phyloP scores from a whole-genome alignment of 75 land plant species.

The Pseudotsuga menziesii region DNA sequence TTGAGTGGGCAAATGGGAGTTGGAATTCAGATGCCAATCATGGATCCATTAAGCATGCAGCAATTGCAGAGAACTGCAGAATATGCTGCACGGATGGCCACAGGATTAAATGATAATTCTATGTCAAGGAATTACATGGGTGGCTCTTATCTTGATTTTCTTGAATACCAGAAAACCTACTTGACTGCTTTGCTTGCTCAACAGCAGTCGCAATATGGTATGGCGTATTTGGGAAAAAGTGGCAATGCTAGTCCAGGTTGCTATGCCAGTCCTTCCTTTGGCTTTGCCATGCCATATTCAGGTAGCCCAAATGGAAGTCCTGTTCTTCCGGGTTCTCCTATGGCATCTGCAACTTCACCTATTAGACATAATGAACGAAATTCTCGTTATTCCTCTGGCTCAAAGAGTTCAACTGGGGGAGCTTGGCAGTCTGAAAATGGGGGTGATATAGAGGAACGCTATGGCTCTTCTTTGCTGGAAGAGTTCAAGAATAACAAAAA shows the following conservation, averaged over 20 bases:
- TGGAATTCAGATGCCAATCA: constrained; percentile 40
- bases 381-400: constrained; percentile 44
- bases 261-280: constrained; percentile 58
- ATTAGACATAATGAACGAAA: constrained; percentile 55
- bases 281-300: constrained; percentile 60
- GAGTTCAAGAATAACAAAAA: constrained; percentile 87
- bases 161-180: constrained; percentile 67
- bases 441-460: no score
- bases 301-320: constrained; percentile 72
- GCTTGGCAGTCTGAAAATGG: constrained; percentile 51
- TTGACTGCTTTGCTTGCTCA: constrained; percentile 35
- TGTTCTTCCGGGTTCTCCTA: constrained; percentile 57
- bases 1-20: constrained; percentile 32
- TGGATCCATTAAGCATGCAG: constrained; percentile 71
- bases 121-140: constrained; percentile 42
- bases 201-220: constrained; percentile 65
- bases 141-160: constrained; percentile 42
- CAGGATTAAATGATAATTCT: constrained; percentile 44
- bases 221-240: constrained; percentile 40
- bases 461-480: constrained; percentile 63
- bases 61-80: constrained; percentile 60
- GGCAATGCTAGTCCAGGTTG: constrained; percentile 50
- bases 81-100: constrained; percentile 54
- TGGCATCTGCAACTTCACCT: constrained; percentile 53
- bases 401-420: constrained; percentile 45